Evolutionary conservation across 371 early-diverging fungal genomes (phyloP).

Genomic region (Capillidium rhysosporum): DNA sequence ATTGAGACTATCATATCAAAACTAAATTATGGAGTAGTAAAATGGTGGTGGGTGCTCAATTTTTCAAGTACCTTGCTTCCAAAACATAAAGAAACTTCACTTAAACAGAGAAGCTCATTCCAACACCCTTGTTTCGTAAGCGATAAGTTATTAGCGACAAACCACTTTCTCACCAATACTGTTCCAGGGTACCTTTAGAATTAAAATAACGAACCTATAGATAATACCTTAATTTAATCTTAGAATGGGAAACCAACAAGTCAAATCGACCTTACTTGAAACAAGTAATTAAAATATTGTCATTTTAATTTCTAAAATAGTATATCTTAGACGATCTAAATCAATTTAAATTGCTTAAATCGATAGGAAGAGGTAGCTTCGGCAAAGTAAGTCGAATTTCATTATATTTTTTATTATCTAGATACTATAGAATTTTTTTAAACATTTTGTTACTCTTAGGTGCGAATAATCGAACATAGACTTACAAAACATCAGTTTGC

Average conservation of each 20-base stretch:
- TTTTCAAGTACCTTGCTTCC: no score
- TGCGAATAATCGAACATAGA: constrained; percentile 50
- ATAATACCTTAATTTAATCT: no score
- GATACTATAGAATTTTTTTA: not conserved
- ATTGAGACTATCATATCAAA: no score
- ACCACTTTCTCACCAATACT: no score
- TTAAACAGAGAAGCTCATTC: no score
- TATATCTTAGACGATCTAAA: constrained; percentile 23
- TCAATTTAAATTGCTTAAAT: constrained; percentile 43
- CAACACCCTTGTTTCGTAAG: no score
- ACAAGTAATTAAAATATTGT: not conserved
- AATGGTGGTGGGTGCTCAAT: no score
- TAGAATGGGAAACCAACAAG: not conserved
- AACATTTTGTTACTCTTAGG: constrained; percentile 18
- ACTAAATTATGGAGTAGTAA: no score
- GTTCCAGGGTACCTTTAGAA: no score
- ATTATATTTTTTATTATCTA: not conserved
- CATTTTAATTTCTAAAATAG: not conserved
- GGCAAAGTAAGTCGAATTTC: constrained; percentile 34
- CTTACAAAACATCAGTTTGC: constrained; percentile 45
- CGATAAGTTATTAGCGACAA: no score
- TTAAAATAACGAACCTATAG: no score
- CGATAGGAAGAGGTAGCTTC: constrained; percentile 53
- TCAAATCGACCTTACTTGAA: not conserved
- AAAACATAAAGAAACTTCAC: no score